A percentile compares a stretch with the other conserved stretches of the same genome.
Conservation (phyloP, 306 rosid genomes). For the Bauhinia variegata region DNA sequence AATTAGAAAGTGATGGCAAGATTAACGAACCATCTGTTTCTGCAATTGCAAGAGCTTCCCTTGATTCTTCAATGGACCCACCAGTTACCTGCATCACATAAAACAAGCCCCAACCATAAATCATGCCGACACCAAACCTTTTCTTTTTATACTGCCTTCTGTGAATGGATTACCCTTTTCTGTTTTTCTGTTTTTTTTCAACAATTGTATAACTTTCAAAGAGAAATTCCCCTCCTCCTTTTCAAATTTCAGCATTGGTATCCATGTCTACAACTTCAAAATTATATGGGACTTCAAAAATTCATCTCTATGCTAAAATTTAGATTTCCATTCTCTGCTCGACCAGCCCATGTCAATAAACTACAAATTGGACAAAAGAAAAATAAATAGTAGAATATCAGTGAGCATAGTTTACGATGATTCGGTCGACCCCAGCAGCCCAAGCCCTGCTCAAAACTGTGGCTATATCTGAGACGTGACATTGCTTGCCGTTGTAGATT, state of each 20-base stretch:
- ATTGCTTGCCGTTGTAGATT: conserved; percentile 87
- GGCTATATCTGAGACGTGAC: conserved; percentile 77
- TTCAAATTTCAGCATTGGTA: neutral
- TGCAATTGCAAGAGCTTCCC: conserved; percentile 86
- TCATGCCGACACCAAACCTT: conserved; percentile 13
- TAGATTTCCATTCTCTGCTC: conserved; percentile 3
- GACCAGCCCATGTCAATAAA: neutral
- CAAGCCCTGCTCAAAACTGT: conserved; percentile 83
- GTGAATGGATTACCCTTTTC: neutral
- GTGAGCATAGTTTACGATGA: conserved; percentile 66
- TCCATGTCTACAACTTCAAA: neutral
- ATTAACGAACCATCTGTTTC: conserved; percentile 78
- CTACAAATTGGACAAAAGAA: neutral
- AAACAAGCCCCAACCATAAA: conserved; percentile 23
- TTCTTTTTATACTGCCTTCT: neutral
- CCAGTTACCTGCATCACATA: conserved; percentile 78
- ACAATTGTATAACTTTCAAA: neutral
- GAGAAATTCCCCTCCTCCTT: neutral
- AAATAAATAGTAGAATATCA: neutral
- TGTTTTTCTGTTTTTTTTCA: neutral
- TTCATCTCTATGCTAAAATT: neutral
- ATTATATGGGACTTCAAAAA: neutral
- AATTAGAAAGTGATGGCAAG: conserved; percentile 6
- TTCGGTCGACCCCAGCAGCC: conserved; percentile 87
- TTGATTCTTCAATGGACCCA: conserved; percentile 93